Base-by-base conservation (phyloP, 306 rosid genomes). In the Glycyrrhiza uralensis region DNA sequence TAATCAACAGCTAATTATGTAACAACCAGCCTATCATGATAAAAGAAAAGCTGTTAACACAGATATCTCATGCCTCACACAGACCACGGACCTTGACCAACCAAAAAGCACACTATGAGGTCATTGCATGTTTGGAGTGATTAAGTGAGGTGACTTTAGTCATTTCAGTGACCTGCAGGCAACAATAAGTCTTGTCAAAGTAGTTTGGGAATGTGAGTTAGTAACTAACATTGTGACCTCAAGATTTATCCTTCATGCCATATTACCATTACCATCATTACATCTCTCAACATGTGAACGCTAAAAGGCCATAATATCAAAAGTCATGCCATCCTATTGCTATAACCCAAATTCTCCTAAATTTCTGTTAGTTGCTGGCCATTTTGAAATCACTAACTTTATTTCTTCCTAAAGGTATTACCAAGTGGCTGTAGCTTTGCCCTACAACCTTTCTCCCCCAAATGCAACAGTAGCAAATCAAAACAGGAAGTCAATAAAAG, bases 51-150 rank as follows among this genome's bases (percentile, higher is more conserved):
- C 22, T 33, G 15, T 67, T 24, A 33, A 11, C 23, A 62, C 4
- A 14, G 28, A 69, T 41, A 20, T 51, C 30, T 23, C 59, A 23
- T 60, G 22, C 57, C 54, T 56, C 59, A 15, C 10, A 66, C 55
- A 45, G 26, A 30, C 71, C 30, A 57, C 7, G 2, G 46, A 23
- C 54, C 52, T 29, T 22, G 45, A 67, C 65, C 66, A 49, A 41
- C 29, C 74, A 75, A 17, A 28, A 75, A 1, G 28, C 32, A 52
- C 38, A 61, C 24, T 71, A 44, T 67, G 71, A 73, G 30, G 51
- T 24, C 72, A 66, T 68, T 51, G 56, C 49, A 72, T 50, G 61
- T 71, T 32, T 51, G 13, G 49, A 58, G 66, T 59, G 66, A 47
- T 29, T 50, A 28, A 38, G 26, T 42, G 58, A 33, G 15, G 4